Conservation (phyloP, 306 rosid genomes). For the Ormosia semicastrata region DNA sequence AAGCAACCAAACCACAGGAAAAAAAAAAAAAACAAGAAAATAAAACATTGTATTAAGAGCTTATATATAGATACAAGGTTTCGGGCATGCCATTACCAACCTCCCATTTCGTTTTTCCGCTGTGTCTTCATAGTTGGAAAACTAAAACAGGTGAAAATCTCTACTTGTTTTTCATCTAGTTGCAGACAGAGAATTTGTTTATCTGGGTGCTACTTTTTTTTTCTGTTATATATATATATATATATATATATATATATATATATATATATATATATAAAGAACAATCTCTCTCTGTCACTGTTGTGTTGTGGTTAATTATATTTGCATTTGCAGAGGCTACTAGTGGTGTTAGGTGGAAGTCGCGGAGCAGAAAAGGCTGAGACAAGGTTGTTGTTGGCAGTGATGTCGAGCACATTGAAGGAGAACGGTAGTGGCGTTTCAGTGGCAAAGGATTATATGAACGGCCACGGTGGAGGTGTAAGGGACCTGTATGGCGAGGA, state of each 20-base stretch:
- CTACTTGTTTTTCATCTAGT: background rate
- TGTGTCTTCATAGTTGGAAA: background rate
- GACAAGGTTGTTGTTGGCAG: slow-evolving; percentile 22
- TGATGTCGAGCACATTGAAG: slow-evolving; percentile 50
- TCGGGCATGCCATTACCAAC: background rate
- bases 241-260: no score
- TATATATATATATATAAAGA: no score
- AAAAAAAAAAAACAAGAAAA: background rate
- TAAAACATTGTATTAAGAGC: background rate
- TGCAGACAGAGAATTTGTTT: background rate
- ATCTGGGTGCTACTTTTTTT: background rate
- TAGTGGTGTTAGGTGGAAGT: background rate
- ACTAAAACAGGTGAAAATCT: background rate
- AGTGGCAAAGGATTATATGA: slow-evolving; percentile 18
- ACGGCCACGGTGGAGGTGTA: slow-evolving; percentile 55
- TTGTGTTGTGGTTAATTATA: background rate
- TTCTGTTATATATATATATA: no score
- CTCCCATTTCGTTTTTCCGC: background rate
- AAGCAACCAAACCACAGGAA: no score
- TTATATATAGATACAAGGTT: background rate
- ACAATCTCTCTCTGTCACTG: background rate
- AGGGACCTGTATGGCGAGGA: slow-evolving; percentile 72
- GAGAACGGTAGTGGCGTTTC: slow-evolving; percentile 54
- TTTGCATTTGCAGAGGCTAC: slow-evolving; percentile 41
- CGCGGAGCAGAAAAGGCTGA: background rate